These are phyloP conservation scores for Fibroporia radiculosa DNA, from an alignment of 768 basidiomycete genomes.

Conservation along the genomic window DNA sequence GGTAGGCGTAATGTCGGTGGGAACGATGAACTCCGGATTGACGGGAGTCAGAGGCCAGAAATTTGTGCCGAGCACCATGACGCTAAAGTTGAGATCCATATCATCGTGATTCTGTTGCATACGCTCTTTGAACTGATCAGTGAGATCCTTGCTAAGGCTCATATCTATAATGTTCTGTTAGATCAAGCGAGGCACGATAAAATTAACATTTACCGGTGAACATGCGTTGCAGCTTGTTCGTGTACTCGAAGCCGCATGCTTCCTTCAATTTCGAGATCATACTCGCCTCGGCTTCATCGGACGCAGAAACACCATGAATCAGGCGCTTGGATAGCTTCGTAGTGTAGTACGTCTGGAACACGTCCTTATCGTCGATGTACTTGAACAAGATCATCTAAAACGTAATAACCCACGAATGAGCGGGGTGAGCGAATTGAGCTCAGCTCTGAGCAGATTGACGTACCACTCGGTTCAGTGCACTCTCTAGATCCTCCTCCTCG, in stretches of 20 bases:
- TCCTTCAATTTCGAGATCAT: constrained; percentile 99
- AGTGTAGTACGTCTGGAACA: constrained; percentile 97
- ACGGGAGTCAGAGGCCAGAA: constrained; percentile 92
- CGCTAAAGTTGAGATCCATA: constrained; percentile 82
- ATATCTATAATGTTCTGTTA: constrained; percentile 53
- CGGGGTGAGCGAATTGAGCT: neutral
- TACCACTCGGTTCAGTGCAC: constrained; percentile 85
- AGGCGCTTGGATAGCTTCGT: constrained; percentile 91
- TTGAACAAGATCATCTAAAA: constrained; percentile 95
- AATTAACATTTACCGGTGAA: constrained; percentile 62
- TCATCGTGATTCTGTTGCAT: constrained; percentile 84
- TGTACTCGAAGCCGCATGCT: constrained; percentile 94
- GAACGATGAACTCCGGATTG: constrained; percentile 80
- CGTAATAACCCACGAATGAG: neutral
- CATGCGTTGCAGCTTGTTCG: constrained; percentile 94
- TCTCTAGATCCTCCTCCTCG: constrained; percentile 87
- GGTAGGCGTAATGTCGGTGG: constrained; percentile 76
- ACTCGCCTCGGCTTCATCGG: constrained; percentile 92
- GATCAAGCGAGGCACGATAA: neutral
- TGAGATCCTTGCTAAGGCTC: constrained; percentile 90
- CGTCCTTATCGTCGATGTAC: constrained; percentile 97
- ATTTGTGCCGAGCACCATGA: constrained; percentile 92
- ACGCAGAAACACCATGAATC: constrained; percentile 84
- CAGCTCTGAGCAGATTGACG: constrained; percentile 22
- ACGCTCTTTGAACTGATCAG: constrained; percentile 89